Evolutionary conservation across 306 rosid genomes (phyloP).

Genomic region (Morella rubra): DNA sequence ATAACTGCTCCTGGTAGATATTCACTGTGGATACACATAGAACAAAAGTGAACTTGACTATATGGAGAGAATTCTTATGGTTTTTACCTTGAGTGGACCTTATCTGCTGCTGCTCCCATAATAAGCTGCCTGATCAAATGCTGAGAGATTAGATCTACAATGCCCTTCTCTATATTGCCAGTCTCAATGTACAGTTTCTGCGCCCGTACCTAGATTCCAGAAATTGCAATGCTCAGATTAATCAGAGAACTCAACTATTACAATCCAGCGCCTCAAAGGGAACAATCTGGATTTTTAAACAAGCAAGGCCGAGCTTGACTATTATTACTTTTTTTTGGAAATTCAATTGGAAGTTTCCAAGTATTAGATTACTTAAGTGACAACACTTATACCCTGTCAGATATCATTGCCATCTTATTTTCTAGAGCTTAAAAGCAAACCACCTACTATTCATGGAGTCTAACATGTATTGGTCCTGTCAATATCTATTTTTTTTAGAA

Average conservation of each 20-base stretch:
- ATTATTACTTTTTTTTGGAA: too few relatives aligned
- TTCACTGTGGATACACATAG: background rate
- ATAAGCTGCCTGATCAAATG: constrained; percentile 56
- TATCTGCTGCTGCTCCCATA: constrained; percentile 94
- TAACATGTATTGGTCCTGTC: background rate
- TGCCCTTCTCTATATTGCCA: constrained; percentile 68
- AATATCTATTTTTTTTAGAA: too few relatives aligned
- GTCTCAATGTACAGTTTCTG: constrained; percentile 47
- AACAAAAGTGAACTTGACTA: background rate
- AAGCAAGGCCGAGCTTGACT: too few relatives aligned
- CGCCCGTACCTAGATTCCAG: constrained; percentile 46
- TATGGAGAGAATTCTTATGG: constrained; percentile 11
- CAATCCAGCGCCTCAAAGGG: background rate
- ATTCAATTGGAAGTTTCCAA: background rate
- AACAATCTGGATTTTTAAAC: background rate
- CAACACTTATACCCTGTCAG: background rate
- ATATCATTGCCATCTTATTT: too few relatives aligned
- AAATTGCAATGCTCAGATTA: background rate
- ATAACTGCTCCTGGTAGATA: background rate
- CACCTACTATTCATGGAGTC: background rate
- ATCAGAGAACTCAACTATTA: background rate
- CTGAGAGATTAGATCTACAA: constrained; percentile 60
- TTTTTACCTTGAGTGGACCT: constrained; percentile 55
- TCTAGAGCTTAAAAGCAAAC: too few relatives aligned
- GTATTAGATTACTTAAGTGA: too few relatives aligned